Evolutionary conservation across 495 filamentous ascomycete species (phyloP).

Genomic region (Penicillium arizonense): DNA sequence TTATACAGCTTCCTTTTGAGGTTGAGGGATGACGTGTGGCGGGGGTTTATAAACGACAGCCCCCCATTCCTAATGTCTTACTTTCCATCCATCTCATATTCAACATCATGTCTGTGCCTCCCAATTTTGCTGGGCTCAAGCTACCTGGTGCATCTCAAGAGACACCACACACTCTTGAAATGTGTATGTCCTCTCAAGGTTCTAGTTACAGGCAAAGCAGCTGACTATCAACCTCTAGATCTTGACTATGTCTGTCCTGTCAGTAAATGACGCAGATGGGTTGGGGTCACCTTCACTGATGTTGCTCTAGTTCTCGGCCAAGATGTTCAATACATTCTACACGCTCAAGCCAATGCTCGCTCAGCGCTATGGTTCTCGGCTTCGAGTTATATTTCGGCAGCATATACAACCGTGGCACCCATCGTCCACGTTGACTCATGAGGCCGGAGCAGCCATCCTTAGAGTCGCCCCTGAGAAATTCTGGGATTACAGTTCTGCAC

Average conservation of each 20-base stretch:
- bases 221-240: constrained; percentile 34
- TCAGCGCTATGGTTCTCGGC: constrained; percentile 53
- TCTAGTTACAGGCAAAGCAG: neutral
- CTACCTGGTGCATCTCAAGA: constrained; percentile 44
- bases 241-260: constrained; percentile 87
- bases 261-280: constrained; percentile 20
- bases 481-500: constrained; percentile 69
- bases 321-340: constrained; percentile 73
- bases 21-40: too few species aligned
- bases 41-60: too few species aligned
- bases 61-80: neutral
- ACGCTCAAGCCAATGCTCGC: constrained; percentile 55
- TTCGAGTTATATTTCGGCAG: constrained; percentile 79
- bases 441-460: constrained; percentile 79
- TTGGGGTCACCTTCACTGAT: neutral
- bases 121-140: constrained; percentile 73
- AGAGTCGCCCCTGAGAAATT: constrained; percentile 65
- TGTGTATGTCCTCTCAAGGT: constrained; percentile 47
- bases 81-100: neutral
- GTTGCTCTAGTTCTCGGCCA: constrained; percentile 50
- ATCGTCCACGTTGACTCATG: constrained; percentile 80
- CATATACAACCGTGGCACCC: constrained; percentile 98
- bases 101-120: constrained; percentile 66
- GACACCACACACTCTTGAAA: constrained; percentile 68
- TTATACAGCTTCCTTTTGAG: too few species aligned